A percentile compares a stretch with the other conserved stretches of the same genome.
These are phyloP conservation scores for Allantophomopsis cytisporea DNA, from an alignment of 2,329 filamentous ascomycete genomes.

Conservation along the genomic window DNA sequence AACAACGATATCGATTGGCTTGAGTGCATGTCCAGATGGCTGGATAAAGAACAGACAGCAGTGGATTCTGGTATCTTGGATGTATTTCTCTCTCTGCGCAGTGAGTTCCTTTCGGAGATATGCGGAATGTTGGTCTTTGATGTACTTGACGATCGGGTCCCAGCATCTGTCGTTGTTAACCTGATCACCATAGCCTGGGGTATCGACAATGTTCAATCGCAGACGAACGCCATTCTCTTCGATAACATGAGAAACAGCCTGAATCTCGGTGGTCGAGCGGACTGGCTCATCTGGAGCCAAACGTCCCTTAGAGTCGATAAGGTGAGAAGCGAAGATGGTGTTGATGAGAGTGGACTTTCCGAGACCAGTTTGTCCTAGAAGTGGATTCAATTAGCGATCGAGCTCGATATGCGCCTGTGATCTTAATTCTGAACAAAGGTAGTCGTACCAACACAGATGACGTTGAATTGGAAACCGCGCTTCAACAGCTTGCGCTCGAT, in stretches of 20 bases:
- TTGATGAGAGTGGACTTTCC: slow-evolving; percentile 99
- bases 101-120: slow-evolving; percentile 99
- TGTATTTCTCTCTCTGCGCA: slow-evolving; percentile 96
- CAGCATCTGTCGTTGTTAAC: slow-evolving; percentile 99
- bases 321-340: slow-evolving; percentile 98
- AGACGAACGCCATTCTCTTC: slow-evolving; percentile 98
- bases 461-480: slow-evolving; percentile 99
- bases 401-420: slow-evolving; percentile 3
- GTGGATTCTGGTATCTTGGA: slow-evolving; percentile 97
- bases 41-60: slow-evolving; percentile 99
- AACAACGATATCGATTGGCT: slow-evolving; percentile 98
- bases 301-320: slow-evolving; percentile 97
- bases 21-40: slow-evolving; percentile 92
- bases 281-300: slow-evolving; percentile 85
- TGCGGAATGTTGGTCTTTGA: slow-evolving; percentile 99
- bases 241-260: slow-evolving; percentile 95
- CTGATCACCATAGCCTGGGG: slow-evolving; percentile 92
- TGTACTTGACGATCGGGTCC: slow-evolving; percentile 99
- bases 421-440: not conserved
- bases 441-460: slow-evolving; percentile 92
- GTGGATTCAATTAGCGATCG: slow-evolving; percentile 9
- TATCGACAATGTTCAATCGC: slow-evolving; percentile 97
- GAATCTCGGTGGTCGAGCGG: slow-evolving; percentile 93
- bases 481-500: slow-evolving; percentile 99
- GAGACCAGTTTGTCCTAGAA: slow-evolving; percentile 85